Percentiles rank a stretch among this genome's conserved stretches.
phyloP scores from a whole-genome alignment of 495 filamentous ascomycete genomes.

The Articulospora tetracladia region DNA sequence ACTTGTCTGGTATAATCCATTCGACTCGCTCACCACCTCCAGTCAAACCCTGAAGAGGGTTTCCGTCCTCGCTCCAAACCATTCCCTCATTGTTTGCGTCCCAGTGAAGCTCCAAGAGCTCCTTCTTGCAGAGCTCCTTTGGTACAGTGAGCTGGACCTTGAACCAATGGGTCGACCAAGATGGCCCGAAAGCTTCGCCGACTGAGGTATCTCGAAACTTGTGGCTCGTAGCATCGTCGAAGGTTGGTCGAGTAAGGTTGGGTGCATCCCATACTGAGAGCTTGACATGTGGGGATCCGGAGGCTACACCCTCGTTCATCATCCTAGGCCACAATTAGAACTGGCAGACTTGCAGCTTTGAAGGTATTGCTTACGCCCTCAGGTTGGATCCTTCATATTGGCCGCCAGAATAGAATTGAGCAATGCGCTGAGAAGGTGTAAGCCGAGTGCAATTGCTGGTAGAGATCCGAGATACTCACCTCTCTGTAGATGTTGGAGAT shows the following conservation, averaged over 20 bases:
- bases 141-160: slow-evolving; percentile 76
- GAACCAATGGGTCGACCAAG: slow-evolving; percentile 99
- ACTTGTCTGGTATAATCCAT: slow-evolving; percentile 82
- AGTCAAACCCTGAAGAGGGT: slow-evolving; percentile 86
- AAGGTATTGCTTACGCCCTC: slow-evolving; percentile 41
- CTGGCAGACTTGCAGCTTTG: not conserved
- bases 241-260: slow-evolving; percentile 73
- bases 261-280: slow-evolving; percentile 86
- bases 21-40: slow-evolving; percentile 86
- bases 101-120: slow-evolving; percentile 90
- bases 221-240: slow-evolving; percentile 80
- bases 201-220: slow-evolving; percentile 72
- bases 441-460: not conserved
- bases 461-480: not conserved
- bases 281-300: slow-evolving; percentile 71
- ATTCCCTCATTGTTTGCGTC: slow-evolving; percentile 89
- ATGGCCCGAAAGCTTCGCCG: slow-evolving; percentile 81
- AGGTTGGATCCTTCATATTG: slow-evolving; percentile 80
- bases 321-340: slow-evolving; percentile 43
- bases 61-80: slow-evolving; percentile 84
- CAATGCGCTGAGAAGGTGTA: slow-evolving; percentile 47
- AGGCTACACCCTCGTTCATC: slow-evolving; percentile 69
- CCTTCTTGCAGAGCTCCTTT: slow-evolving; percentile 60
- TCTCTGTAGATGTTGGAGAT: slow-evolving; percentile 86
- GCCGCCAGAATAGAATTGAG: slow-evolving; percentile 71